Percentiles rank a stretch among this genome's conserved stretches.
phyloP scores from a whole-genome alignment of 179 eudicot genomes.

The Silene vulgaris region DNA sequence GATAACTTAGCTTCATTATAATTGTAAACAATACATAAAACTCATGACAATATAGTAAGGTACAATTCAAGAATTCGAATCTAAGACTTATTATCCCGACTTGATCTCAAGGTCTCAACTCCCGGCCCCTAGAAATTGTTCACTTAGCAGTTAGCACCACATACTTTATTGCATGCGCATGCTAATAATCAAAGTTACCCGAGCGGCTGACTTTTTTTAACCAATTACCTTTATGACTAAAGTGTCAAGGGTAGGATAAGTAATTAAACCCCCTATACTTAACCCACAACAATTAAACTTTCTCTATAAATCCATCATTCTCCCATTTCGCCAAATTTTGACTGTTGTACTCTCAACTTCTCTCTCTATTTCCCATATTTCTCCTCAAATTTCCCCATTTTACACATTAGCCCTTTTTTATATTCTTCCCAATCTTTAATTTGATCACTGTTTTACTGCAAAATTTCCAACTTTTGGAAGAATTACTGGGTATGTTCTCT shows the following conservation, averaged over 20 bases:
- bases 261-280: background rate
- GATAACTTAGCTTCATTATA: no score
- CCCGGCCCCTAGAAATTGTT: no score
- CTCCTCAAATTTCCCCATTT: background rate
- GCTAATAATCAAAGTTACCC: constrained; percentile 19
- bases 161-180: constrained; percentile 1
- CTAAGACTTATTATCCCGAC: no score
- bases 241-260: background rate
- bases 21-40: no score
- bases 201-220: constrained; percentile 24
- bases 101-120: no score
- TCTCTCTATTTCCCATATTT: constrained; percentile 10
- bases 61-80: no score
- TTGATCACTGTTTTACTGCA: background rate
- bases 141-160: background rate
- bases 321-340: constrained; percentile 25
- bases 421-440: background rate
- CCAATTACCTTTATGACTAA: background rate
- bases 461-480: background rate
- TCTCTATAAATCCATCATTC: constrained; percentile 27
- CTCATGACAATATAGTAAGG: no score
- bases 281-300: background rate
- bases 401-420: background rate
- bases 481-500: constrained; percentile 20
- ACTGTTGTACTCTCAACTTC: constrained; percentile 15